Percentiles rank a stretch among this genome's conserved stretches.
Conservation (phyloP, 2,329 filamentous ascomycete species). For the Xylariales sp. region DNA sequence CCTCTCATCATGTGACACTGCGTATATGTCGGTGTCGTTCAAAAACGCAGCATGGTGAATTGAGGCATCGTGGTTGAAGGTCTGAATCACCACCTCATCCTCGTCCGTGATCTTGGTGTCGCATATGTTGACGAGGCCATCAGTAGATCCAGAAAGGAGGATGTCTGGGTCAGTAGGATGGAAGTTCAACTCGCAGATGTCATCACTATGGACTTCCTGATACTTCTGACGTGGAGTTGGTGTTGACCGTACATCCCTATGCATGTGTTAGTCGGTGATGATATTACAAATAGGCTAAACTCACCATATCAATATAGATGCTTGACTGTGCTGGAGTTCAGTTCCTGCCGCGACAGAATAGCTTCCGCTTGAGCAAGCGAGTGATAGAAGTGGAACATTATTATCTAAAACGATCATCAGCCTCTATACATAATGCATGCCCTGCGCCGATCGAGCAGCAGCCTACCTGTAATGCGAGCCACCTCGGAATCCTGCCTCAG, state of each 20-base stretch:
- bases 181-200: constrained; percentile 47
- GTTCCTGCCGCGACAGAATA: constrained; percentile 68
- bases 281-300: constrained; percentile 7
- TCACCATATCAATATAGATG: constrained; percentile 59
- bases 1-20: constrained; percentile 73
- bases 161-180: constrained; percentile 57
- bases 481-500: constrained; percentile 44
- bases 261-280: constrained; percentile 10
- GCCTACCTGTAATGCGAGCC: constrained; percentile 42
- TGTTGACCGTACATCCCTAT: constrained; percentile 54
- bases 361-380: constrained; percentile 55
- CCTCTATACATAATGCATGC: neutral
- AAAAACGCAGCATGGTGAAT: constrained; percentile 74
- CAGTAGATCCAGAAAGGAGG: constrained; percentile 73
- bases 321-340: constrained; percentile 61
- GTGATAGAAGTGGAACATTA: constrained; percentile 53
- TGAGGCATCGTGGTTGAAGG: constrained; percentile 72
- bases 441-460: constrained; percentile 3
- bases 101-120: constrained; percentile 68
- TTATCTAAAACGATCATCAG: constrained; percentile 28
- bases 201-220: constrained; percentile 63
- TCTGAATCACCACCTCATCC: constrained; percentile 73
- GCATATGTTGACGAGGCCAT: constrained; percentile 74
- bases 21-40: constrained; percentile 59
- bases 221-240: constrained; percentile 48